Conservation (phyloP, 208 protist genomes). For the Acanthamoeba culbertsoni region DNA sequence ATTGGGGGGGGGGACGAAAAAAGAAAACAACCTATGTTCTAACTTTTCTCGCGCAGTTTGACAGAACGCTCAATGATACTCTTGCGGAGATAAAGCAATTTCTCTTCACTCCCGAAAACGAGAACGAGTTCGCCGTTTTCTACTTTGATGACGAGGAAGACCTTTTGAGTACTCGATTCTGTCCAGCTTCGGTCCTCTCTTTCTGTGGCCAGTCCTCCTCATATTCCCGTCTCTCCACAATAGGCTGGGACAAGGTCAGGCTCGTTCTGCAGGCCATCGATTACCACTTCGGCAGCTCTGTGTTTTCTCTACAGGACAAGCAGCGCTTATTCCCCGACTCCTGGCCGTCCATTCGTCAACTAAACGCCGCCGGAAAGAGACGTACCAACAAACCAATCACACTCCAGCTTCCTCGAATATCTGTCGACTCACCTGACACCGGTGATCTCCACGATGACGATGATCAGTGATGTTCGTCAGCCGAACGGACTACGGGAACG, state of each 20-base stretch:
- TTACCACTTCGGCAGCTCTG: not conserved
- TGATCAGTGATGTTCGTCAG: constrained; percentile 2
- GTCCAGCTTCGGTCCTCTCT: not conserved
- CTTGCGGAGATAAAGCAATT: not conserved
- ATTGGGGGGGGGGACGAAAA: not conserved
- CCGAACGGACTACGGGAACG: not conserved
- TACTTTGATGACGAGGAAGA: constrained; percentile 37
- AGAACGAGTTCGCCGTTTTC: not conserved
- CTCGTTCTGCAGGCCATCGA: not conserved
- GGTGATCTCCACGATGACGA: not conserved
- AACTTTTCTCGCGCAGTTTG: not conserved
- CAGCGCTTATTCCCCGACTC: not conserved
- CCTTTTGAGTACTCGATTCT: not conserved
- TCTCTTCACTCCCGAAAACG: not conserved
- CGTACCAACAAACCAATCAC: not conserved
- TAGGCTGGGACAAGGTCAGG: not conserved
- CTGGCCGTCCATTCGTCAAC: not conserved
- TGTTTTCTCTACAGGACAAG: not conserved
- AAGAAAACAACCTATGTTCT: not conserved
- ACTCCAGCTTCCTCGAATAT: not conserved
- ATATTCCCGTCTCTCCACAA: not conserved
- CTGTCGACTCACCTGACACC: not conserved
- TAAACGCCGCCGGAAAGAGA: not conserved
- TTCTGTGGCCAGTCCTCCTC: not conserved
- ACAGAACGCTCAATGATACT: not conserved